Percentiles rank a stretch among this genome's conserved stretches.
These are phyloP conservation scores for Crucihimalaya himalaica DNA, from an alignment of 345 rosid species.

Conservation along the genomic window DNA sequence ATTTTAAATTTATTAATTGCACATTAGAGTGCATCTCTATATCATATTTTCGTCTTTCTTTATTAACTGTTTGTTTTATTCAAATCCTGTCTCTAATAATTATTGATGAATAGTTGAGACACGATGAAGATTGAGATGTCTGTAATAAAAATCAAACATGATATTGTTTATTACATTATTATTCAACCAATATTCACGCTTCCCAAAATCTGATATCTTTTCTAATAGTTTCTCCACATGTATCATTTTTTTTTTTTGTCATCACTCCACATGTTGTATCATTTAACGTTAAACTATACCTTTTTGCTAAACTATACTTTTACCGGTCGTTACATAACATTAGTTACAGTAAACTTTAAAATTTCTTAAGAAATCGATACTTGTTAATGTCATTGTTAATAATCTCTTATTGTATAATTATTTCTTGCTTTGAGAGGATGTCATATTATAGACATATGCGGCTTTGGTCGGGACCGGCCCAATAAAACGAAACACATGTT, in stretches of 20 bases:
- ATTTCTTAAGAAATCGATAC: not conserved
- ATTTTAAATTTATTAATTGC: no score
- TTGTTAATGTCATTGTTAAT: not conserved
- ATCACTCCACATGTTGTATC: no score
- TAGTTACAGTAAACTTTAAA: not conserved
- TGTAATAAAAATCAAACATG: no score
- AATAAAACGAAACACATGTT: slow-evolving; percentile 23
- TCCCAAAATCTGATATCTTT: not conserved
- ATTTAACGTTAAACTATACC: not conserved
- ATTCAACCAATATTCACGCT: not conserved
- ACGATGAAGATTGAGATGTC: no score
- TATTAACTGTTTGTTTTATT: no score
- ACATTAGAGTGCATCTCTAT: no score
- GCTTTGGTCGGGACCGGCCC: slow-evolving; percentile 42
- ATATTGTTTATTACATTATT: no score
- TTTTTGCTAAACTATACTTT: not conserved
- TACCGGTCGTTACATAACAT: not conserved
- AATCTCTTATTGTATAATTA: not conserved
- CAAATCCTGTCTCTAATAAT: no score
- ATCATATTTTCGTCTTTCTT: no score
- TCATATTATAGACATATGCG: not conserved
- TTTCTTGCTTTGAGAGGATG: not conserved
- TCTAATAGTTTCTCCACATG: slow-evolving; percentile 5
- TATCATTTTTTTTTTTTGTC: no score
- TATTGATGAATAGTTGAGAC: no score